phyloP scores from a whole-genome alignment of 805 yeast genomes.

The Candida insectorum region DNA sequence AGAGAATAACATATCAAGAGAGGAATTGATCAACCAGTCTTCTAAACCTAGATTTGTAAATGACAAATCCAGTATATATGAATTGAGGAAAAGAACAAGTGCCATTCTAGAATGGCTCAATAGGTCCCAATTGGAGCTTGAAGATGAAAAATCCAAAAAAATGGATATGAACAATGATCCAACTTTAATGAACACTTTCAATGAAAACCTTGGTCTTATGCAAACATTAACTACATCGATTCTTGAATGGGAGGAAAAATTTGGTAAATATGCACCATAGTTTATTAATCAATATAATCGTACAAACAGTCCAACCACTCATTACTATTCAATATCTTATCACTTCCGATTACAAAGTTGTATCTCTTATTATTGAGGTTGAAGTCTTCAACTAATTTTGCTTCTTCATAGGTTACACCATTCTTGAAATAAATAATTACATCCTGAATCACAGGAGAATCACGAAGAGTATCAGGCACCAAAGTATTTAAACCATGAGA shows the following conservation, averaged over 20 bases:
- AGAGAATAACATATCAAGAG: slow-evolving; percentile 19
- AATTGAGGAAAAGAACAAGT: slow-evolving; percentile 82
- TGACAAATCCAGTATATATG: slow-evolving; percentile 68
- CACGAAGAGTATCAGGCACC: slow-evolving; percentile 29
- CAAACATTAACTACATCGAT: slow-evolving; percentile 71
- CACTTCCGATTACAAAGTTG: slow-evolving; percentile 78
- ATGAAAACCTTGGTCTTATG: slow-evolving; percentile 61
- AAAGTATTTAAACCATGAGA: slow-evolving; percentile 21
- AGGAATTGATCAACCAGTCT: slow-evolving; percentile 60
- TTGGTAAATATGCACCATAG: slow-evolving; percentile 46
- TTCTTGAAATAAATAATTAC: slow-evolving; percentile 75
- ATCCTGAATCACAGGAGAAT: slow-evolving; percentile 36
- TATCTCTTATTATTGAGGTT: slow-evolving; percentile 46
- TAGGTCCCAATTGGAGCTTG: slow-evolving; percentile 79
- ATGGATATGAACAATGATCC: slow-evolving; percentile 45
- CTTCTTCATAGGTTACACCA: slow-evolving; percentile 91
- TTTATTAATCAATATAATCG: slow-evolving; percentile 23
- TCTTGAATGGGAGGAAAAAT: slow-evolving; percentile 76
- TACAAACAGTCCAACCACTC: slow-evolving; percentile 32
- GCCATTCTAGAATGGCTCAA: slow-evolving; percentile 91
- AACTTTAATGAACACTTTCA: slow-evolving; percentile 41
- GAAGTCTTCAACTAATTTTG: slow-evolving; percentile 73
- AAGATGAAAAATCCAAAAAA: slow-evolving; percentile 65
- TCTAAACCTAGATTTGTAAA: slow-evolving; percentile 83
- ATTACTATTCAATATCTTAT: slow-evolving; percentile 30